Evolutionary conservation across 768 basidiomycete genomes (phyloP).

Genomic region (Tricholoma flavovirens): DNA sequence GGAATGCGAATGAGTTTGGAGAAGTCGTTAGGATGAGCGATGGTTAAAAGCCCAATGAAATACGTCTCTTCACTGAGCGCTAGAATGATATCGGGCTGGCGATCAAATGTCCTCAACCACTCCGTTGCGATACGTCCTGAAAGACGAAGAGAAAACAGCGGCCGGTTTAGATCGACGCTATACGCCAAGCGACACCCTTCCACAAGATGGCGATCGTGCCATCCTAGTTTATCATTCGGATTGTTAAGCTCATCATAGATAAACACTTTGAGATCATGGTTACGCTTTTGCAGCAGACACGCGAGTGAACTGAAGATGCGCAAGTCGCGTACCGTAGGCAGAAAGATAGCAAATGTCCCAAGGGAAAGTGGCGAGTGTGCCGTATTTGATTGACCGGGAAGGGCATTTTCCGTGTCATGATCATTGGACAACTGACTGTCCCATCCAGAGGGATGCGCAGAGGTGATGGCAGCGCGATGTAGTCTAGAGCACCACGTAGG

Average conservation of each 20-base stretch:
- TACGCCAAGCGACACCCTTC: constrained; percentile 17
- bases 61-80: constrained; percentile 25
- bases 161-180: background rate
- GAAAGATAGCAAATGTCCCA: constrained; percentile 28
- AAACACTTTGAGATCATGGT: constrained; percentile 24
- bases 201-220: constrained; percentile 7
- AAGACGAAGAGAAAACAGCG: background rate
- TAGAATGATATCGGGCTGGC: constrained; percentile 28
- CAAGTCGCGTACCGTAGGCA: constrained; percentile 31
- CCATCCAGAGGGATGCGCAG: background rate
- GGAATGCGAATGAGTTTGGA: constrained; percentile 37
- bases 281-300: constrained; percentile 29
- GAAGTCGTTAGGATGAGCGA: constrained; percentile 14
- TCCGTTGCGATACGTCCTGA: constrained; percentile 7
- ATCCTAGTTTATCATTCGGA: background rate
- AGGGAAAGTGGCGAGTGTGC: background rate
- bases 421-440: constrained; percentile 1
- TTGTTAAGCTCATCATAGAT: constrained; percentile 19
- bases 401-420: background rate
- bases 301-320: constrained; percentile 24
- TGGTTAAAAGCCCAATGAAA: constrained; percentile 11
- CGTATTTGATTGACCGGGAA: background rate
- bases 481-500: constrained; percentile 5
- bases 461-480: constrained; percentile 6
- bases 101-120: constrained; percentile 27